A percentile compares a stretch with the other conserved stretches of the same genome.
These are phyloP conservation scores for Coix lacrymajobi DNA, from an alignment of 176 grass and related monocot genomes.

Conservation along the genomic window DNA sequence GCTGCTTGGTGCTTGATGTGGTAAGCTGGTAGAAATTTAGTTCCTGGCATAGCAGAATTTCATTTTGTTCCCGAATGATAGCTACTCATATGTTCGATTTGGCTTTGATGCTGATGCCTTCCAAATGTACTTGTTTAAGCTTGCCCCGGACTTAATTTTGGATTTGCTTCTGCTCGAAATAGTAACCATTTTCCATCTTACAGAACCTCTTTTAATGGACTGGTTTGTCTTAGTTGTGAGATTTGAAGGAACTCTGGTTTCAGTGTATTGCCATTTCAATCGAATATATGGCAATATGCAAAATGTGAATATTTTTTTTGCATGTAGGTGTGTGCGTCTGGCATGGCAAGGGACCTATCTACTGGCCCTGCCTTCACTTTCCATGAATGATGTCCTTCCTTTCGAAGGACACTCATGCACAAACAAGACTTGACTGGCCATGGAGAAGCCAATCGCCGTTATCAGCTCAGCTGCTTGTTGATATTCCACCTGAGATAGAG, in stretches of 20 bases:
- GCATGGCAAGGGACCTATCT: conserved; percentile 44
- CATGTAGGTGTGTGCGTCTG: conserved; percentile 22
- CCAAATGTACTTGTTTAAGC: background rate
- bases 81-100: background rate
- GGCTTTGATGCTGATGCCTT: background rate
- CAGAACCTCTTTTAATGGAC: background rate
- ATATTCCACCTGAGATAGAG: conserved; percentile 74
- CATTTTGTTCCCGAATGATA: background rate
- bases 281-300: background rate
- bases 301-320: conserved; percentile 9
- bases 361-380: conserved; percentile 7
- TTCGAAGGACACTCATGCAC: conserved; percentile 33
- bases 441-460: conserved; percentile 59
- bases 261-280: background rate
- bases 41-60: background rate
- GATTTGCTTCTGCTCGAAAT: background rate
- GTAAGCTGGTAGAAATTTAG: background rate
- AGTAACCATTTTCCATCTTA: background rate
- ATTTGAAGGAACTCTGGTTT: background rate
- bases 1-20: background rate
- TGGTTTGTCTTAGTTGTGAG: background rate
- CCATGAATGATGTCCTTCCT: conserved; percentile 60
- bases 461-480: conserved; percentile 48
- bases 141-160: background rate
- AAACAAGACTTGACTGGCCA: conserved; percentile 53